phyloP scores from a whole-genome alignment of 495 filamentous ascomycete species.

The Penicillium daleae region DNA sequence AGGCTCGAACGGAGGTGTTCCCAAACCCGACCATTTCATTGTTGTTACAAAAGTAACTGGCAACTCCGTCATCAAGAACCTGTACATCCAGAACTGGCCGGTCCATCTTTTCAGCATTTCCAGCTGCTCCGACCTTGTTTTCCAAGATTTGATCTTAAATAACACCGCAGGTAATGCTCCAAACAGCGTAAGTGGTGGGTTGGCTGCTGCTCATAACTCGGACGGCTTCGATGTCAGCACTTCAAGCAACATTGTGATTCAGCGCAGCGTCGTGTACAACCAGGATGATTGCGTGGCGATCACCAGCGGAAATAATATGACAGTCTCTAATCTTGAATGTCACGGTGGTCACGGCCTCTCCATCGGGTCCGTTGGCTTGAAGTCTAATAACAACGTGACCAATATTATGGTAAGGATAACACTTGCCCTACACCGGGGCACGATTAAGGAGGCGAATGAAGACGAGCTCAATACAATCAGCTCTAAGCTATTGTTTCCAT shows the following conservation, averaged over 20 bases:
- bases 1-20: slow-evolving; percentile 3
- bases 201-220: slow-evolving; percentile 1
- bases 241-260: slow-evolving; percentile 3
- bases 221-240: slow-evolving; percentile 6
- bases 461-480: not conserved
- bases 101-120: slow-evolving; percentile 3
- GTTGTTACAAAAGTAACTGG: slow-evolving; percentile 2
- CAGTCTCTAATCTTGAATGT: not conserved
- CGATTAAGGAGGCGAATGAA: not conserved
- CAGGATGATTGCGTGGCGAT: slow-evolving; percentile 6
- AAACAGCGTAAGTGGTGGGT: not conserved
- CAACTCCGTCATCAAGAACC: not conserved
- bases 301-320: slow-evolving; percentile 8
- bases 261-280: slow-evolving; percentile 3
- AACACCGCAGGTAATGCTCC: slow-evolving; percentile 3
- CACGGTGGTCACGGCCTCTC: slow-evolving; percentile 52
- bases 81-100: slow-evolving; percentile 5
- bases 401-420: slow-evolving; percentile 34
- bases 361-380: slow-evolving; percentile 65
- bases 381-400: slow-evolving; percentile 55
- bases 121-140: slow-evolving; percentile 4
- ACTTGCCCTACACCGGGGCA: not conserved
- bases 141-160: not conserved
- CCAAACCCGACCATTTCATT: slow-evolving; percentile 6
- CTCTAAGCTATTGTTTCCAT: not conserved